A percentile compares a stretch with the other conserved stretches of the same genome.
These are phyloP conservation scores for Xerocomus subilludens DNA, from an alignment of 1,284 basidiomycete species.

Conservation along the genomic window DNA sequence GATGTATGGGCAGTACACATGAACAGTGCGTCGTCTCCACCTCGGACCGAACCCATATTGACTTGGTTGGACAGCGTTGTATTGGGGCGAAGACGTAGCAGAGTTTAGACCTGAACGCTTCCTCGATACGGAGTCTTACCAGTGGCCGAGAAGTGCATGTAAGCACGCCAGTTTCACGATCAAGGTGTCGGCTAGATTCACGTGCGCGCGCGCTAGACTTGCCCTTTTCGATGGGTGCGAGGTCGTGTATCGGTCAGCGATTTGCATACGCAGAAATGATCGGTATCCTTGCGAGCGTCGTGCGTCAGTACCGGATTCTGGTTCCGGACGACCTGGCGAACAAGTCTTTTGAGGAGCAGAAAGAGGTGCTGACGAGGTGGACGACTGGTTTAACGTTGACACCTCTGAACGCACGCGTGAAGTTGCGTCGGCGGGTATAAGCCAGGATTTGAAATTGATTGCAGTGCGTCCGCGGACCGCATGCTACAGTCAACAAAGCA, in stretches of 20 bases:
- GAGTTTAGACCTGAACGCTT: constrained; percentile 62
- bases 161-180: neutral
- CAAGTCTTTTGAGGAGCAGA: constrained; percentile 46
- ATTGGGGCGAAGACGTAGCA: constrained; percentile 60
- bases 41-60: neutral
- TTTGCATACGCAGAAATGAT: constrained; percentile 50
- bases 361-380: constrained; percentile 49
- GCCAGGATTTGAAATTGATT: neutral
- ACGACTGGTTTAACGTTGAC: constrained; percentile 49
- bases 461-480: no score
- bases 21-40: constrained; percentile 47
- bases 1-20: constrained; percentile 57
- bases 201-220: constrained; percentile 40
- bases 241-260: constrained; percentile 58
- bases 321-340: constrained; percentile 52
- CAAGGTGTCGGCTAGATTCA: neutral
- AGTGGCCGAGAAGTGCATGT: constrained; percentile 56
- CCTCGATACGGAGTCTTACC: constrained; percentile 56
- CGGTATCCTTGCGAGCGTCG: constrained; percentile 48
- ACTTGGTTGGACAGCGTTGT: constrained; percentile 41
- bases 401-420: constrained; percentile 46
- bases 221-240: constrained; percentile 56
- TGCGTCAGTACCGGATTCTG: constrained; percentile 48
- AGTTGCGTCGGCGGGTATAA: constrained; percentile 38
- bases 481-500: no score